Conservation (phyloP, 1,139 yeast genomes). For the Debaryomyces fabryi region DNA sequence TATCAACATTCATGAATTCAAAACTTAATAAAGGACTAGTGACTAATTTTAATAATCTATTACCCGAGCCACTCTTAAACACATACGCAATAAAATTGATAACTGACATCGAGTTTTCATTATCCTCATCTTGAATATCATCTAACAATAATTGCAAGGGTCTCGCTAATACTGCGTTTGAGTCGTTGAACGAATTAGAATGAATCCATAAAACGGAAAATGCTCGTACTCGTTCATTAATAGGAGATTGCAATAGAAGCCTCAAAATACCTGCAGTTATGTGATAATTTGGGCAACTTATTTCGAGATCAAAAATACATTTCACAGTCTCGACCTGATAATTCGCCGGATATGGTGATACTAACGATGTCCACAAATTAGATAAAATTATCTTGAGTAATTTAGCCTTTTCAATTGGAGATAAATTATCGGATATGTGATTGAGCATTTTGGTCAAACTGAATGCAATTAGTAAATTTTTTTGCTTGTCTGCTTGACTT, state of each 20-base stretch:
- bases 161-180: constrained; percentile 52
- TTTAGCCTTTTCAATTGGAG: constrained; percentile 30
- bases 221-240: constrained; percentile 44
- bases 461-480: constrained; percentile 35
- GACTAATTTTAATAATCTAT: constrained; percentile 59
- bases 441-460: constrained; percentile 51
- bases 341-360: constrained; percentile 46
- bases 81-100: constrained; percentile 60
- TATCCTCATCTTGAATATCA: constrained; percentile 49
- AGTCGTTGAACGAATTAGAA: constrained; percentile 45
- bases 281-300: constrained; percentile 38
- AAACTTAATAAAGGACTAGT: constrained; percentile 52
- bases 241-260: constrained; percentile 44
- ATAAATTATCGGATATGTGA: constrained; percentile 29
- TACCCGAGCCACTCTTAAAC: constrained; percentile 56
- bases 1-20: constrained; percentile 31
- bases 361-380: constrained; percentile 50
- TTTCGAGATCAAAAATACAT: constrained; percentile 48
- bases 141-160: constrained; percentile 76
- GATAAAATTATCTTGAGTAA: constrained; percentile 40
- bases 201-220: constrained; percentile 65
- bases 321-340: constrained; percentile 67
- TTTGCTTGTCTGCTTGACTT: constrained; percentile 20
- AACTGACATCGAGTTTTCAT: constrained; percentile 47
- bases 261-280: constrained; percentile 64